These are phyloP conservation scores for Fusarium ramigenum DNA, from an alignment of 2,329 filamentous ascomycete genomes.

Conservation along the genomic window DNA sequence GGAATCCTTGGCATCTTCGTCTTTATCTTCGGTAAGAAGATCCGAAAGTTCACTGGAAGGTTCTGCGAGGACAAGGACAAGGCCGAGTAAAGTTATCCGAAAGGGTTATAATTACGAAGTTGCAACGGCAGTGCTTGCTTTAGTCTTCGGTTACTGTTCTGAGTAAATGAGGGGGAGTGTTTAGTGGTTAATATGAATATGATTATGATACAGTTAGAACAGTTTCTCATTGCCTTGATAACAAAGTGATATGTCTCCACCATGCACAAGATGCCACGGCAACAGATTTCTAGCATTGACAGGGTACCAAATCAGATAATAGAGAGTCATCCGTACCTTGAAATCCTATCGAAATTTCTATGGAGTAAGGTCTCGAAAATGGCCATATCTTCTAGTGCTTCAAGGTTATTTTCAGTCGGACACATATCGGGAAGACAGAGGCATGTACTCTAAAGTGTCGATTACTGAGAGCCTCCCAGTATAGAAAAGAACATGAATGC, in stretches of 20 bases:
- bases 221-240: not conserved
- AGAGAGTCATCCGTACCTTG: no score
- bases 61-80: conserved; percentile 16
- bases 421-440: no score
- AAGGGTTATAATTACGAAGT: accelerated
- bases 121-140: no score
- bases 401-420: no score
- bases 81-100: not conserved
- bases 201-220: not conserved
- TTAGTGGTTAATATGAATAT: not conserved
- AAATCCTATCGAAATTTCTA: no score
- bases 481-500: no score
- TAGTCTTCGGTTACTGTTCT: accelerated
- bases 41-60: not conserved
- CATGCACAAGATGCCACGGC: not conserved
- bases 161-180: not conserved
- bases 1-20: conserved; percentile 9
- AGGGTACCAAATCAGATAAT: not conserved
- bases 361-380: not conserved
- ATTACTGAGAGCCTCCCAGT: accelerated
- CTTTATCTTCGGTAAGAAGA: conserved; percentile 20
- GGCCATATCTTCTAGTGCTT: accelerated
- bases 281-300: no score
- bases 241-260: not conserved
- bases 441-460: not conserved